Conservation (phyloP, 345 rosid genomes). For the Aquilaria malaccensis region DNA sequence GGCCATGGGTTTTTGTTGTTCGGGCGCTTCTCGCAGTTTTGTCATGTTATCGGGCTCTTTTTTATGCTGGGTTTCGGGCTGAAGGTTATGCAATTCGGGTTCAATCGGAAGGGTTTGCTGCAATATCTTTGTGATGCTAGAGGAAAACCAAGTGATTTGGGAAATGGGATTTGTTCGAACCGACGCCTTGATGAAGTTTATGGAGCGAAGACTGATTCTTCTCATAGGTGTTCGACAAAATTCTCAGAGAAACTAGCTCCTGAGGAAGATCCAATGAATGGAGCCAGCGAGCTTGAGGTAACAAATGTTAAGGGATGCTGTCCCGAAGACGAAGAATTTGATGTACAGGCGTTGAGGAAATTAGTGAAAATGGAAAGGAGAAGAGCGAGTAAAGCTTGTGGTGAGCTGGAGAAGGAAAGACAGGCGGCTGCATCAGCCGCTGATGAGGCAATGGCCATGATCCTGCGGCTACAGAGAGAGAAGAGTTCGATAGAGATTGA, state of each 20-base stretch:
- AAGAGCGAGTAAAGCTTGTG: constrained; percentile 28
- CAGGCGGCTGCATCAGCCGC: constrained; percentile 64
- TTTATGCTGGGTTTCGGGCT: constrained; percentile 10
- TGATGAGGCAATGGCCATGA: constrained; percentile 83
- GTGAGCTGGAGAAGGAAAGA: constrained; percentile 76
- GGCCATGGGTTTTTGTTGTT: constrained; percentile 5
- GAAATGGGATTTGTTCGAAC: constrained; percentile 16
- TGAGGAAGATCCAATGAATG: constrained; percentile 13
- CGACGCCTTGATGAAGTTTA: constrained; percentile 6
- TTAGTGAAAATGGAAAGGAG: constrained; percentile 55
- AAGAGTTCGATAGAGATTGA: constrained; percentile 51
- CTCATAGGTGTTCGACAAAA: constrained; percentile 15
- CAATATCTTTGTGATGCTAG: constrained; percentile 7
- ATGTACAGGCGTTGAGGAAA: constrained; percentile 43
- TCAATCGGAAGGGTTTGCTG: neutral
- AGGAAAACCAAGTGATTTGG: constrained; percentile 18
- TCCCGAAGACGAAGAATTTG: constrained; percentile 49
- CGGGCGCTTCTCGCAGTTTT: constrained; percentile 5
- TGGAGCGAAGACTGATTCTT: constrained; percentile 18
- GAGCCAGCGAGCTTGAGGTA: constrained; percentile 4
- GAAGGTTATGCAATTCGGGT: constrained; percentile 10
- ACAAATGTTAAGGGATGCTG: constrained; percentile 12
- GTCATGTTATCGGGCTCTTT: constrained; percentile 13
- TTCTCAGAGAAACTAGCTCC: constrained; percentile 8
- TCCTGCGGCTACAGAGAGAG: constrained; percentile 63